A percentile compares a stretch with the other conserved stretches of the same genome.
Conservation (phyloP, 78 protist genomes). For the Polysphondylium violaceum region DNA sequence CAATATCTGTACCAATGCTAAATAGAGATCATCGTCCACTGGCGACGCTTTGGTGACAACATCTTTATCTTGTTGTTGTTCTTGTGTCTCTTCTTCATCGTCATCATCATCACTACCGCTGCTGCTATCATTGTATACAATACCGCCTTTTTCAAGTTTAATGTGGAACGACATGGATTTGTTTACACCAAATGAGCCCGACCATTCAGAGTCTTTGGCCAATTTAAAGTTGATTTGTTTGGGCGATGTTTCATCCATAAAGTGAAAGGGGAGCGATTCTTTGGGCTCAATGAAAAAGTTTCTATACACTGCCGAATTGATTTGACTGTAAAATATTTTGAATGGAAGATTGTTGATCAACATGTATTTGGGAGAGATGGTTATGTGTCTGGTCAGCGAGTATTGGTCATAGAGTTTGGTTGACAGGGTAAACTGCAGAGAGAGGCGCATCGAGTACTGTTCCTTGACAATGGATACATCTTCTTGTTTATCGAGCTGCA, state of each 20-base stretch:
- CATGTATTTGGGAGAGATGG: conserved; percentile 44
- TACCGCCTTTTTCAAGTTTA: neutral
- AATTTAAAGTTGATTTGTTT: conserved; percentile 3
- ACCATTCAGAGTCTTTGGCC: conserved; percentile 20
- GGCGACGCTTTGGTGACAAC: neutral
- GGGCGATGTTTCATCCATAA: neutral
- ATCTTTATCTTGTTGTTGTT: neutral
- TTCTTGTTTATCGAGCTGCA: conserved; percentile 10
- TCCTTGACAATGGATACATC: neutral
- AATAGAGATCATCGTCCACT: conserved; percentile 17
- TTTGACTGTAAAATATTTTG: conserved; percentile 39
- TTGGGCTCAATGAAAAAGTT: conserved; percentile 15
- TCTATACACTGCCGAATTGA: neutral
- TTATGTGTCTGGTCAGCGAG: conserved; percentile 24
- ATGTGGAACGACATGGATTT: conserved; percentile 34
- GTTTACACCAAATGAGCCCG: conserved; percentile 30
- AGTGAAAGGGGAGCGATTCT: conserved; percentile 58
- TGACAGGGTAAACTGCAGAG: conserved; percentile 4
- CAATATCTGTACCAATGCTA: conserved; percentile 55
- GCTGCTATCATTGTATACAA: neutral
- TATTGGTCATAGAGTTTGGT: neutral
- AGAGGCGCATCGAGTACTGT: neutral
- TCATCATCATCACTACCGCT: neutral
- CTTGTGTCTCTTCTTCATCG: neutral
- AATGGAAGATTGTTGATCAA: conserved; percentile 50